Conservation (phyloP, 2,329 filamentous ascomycete genomes). For the Magnaporthiopsis incrustans region DNA sequence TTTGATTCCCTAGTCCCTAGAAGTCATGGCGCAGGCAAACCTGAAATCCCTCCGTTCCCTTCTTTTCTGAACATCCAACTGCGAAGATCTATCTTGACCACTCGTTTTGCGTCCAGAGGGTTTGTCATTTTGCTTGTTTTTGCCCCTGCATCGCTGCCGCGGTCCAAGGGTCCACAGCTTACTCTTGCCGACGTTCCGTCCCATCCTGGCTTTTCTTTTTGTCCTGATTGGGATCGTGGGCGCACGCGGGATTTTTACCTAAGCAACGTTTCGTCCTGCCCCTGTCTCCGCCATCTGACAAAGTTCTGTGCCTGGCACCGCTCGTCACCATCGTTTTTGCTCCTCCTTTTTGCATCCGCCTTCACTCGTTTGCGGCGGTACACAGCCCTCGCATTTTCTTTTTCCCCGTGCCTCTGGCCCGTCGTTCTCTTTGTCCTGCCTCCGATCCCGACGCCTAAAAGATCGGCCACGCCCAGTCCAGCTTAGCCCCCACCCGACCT, state of each 20-base stretch:
- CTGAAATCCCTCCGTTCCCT: background rate
- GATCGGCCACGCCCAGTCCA: background rate
- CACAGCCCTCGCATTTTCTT: background rate
- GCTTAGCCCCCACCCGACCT: background rate
- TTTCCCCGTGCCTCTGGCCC: background rate
- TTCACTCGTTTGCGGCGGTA: background rate
- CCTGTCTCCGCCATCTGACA: background rate
- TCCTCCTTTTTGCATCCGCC: background rate
- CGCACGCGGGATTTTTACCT: background rate
- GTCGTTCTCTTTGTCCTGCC: background rate
- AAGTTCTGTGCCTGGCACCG: background rate
- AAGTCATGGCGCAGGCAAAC: background rate
- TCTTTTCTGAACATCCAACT: background rate
- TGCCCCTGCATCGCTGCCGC: background rate
- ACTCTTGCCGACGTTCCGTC: background rate
- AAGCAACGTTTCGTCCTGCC: background rate
- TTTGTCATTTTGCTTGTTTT: background rate
- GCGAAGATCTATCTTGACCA: background rate
- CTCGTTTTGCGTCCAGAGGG: background rate
- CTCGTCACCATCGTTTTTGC: background rate
- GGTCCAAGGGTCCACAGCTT: background rate
- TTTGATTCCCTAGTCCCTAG: background rate
- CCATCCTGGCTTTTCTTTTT: background rate
- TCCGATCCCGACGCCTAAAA: background rate
- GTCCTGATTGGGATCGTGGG: background rate